Evolutionary conservation across 2,329 filamentous ascomycete species (phyloP).

Genomic region (Sporothrix curviconia): DNA sequence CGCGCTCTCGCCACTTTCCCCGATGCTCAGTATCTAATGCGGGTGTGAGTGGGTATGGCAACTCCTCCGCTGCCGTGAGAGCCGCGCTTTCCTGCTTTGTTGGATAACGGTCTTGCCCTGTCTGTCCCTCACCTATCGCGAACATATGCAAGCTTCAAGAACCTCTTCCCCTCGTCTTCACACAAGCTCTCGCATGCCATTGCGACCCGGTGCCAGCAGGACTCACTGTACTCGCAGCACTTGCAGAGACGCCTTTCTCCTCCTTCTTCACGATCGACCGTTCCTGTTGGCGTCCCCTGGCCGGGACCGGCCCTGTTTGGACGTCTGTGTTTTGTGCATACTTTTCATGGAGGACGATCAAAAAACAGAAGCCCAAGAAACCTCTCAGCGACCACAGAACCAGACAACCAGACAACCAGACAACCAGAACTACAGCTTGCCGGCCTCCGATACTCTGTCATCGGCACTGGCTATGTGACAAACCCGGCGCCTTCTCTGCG

Average conservation of each 20-base stretch:
- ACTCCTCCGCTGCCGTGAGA: slow-evolving; percentile 2
- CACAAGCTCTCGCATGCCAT: neutral
- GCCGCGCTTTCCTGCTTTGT: slow-evolving; percentile 7
- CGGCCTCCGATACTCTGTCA: slow-evolving; percentile 1
- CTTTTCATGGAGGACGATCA: slow-evolving; percentile 25
- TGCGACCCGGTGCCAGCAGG: neutral
- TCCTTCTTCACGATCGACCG: slow-evolving; percentile 3
- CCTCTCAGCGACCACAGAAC: neutral
- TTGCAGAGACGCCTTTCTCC: too few relatives aligned
- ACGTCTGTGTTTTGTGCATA: slow-evolving; percentile 21
- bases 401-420: neutral
- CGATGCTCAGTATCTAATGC: neutral
- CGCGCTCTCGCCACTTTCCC: neutral
- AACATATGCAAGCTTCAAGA: neutral
- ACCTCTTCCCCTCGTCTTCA: neutral
- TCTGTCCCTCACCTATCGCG: neutral
- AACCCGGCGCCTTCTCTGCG: slow-evolving; percentile 10
- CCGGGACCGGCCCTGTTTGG: neutral
- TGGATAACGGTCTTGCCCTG: neutral
- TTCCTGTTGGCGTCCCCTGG: neutral
- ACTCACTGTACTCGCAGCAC: too few relatives aligned
- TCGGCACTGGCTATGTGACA: slow-evolving; percentile 18
- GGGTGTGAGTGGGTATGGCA: neutral
- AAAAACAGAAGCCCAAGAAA: slow-evolving; percentile 20
- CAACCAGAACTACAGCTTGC: neutral